Percentiles rank a stretch among this genome's conserved stretches.
Evolutionary conservation across 2,329 filamentous ascomycete genomes (phyloP).

Genomic region (Aspergillus quadricinctus): DNA sequence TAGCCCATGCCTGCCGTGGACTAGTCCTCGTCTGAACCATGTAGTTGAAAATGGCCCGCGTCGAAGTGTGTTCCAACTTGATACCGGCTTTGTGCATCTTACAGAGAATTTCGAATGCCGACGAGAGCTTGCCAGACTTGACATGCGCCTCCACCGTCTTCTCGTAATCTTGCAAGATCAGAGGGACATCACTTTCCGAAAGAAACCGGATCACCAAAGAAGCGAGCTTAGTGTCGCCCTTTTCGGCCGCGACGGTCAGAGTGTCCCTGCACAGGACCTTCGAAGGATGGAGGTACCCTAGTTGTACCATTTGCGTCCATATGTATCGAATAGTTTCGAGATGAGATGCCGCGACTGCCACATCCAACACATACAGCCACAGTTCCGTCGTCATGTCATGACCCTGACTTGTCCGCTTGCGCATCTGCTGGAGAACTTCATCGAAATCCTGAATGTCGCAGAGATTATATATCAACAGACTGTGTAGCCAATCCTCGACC

Average conservation of each 20-base stretch:
- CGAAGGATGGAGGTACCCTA: conserved; percentile 56
- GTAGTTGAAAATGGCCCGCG: conserved; percentile 57
- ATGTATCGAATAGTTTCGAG: conserved; percentile 62
- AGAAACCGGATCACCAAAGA: conserved; percentile 67
- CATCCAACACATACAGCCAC: conserved; percentile 70
- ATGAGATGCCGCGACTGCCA: conserved; percentile 61
- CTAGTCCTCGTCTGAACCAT: conserved; percentile 48
- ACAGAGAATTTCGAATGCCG: conserved; percentile 65
- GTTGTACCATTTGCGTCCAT: conserved; percentile 65
- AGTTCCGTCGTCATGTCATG: conserved; percentile 51
- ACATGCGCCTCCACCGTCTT: conserved; percentile 69
- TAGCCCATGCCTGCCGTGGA: conserved; percentile 50
- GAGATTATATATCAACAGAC: conserved; percentile 71
- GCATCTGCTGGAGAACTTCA: conserved; percentile 67
- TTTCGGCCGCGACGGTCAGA: conserved; percentile 65
- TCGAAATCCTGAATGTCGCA: conserved; percentile 69
- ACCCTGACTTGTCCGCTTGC: conserved; percentile 49
- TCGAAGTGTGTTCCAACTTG: conserved; percentile 55
- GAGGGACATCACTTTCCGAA: conserved; percentile 50
- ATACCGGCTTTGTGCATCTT: conserved; percentile 67
- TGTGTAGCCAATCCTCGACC: conserved; percentile 70
- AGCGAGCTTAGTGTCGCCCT: conserved; percentile 65
- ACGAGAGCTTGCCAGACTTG: conserved; percentile 54
- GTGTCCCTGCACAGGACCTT: conserved; percentile 64
- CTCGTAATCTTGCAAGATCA: conserved; percentile 72